Base-by-base conservation (phyloP, 208 protist species). In the Leishmania major region DNA sequence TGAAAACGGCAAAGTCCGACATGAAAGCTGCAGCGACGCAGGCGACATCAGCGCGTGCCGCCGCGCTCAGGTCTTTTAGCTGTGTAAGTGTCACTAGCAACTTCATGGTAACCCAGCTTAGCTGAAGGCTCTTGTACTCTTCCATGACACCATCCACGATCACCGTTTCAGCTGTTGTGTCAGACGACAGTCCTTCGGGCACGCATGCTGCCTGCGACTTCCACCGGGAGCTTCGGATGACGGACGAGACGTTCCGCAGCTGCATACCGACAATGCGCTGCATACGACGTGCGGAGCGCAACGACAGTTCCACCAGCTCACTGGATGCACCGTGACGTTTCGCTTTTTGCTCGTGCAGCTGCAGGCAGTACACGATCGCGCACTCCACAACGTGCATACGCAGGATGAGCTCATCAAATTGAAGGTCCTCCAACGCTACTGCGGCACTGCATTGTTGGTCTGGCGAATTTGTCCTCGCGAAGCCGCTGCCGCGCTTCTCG, bases 351-450 rank as follows among this genome's bases (percentile, higher is more conserved):
- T 49, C 40, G 73, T 47, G 53, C 51, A n/a, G 31, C 13, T n/a
- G 35, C n/a, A 55, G 6, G 73, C 73, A 77, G 73, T 77, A 62
- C 35, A 77, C 73, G 13, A 77, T 62, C 8, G 73, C 51, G 31
- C 47, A 62, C 25, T 77, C 73, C 35, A 62, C 73, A 31, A 77
- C 35, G 49, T 77, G 73, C 70, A 74, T 45, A 53, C 70, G 45
- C 43, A 74, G n/a, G 43, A 35, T 53, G 0, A 37, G n/a, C 43
- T 74, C 70, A 25, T 74, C 70, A 5, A 19, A 19, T 11, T 1
- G 47, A 55, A 7, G 22, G 8, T 6, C 35, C n/a, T 53, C 70
- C 7, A 51, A 31, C 7, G 28, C 19, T 17, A n/a, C 35, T 53
- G 43, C 47, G 8, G 25, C 40, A 10, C n/a, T 11, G n/a, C n/a